A percentile compares a stretch with the other conserved stretches of the same genome.
These are phyloP conservation scores for Phyllosticta citrichinensis DNA, from an alignment of 2,329 filamentous ascomycete genomes.

Conservation along the genomic window DNA sequence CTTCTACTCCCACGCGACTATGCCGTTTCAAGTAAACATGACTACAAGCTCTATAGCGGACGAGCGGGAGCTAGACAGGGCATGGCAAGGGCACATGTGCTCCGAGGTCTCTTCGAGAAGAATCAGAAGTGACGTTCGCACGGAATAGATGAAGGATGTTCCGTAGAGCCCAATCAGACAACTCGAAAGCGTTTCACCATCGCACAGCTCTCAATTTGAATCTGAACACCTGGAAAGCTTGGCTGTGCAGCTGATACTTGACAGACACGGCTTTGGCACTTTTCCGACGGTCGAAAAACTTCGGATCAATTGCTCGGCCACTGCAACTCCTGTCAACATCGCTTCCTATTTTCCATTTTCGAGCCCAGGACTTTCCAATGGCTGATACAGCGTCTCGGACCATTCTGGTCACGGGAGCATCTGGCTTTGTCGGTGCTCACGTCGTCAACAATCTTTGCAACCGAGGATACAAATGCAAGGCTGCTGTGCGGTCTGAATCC, in stretches of 20 bases:
- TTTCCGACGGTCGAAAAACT: neutral
- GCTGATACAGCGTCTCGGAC: neutral
- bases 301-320: neutral
- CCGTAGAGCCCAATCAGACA: neutral
- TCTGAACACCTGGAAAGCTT: neutral
- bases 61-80: neutral
- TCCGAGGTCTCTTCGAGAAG: neutral
- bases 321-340: too few species aligned
- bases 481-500: conserved; percentile 11
- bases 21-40: neutral
- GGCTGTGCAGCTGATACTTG: neutral
- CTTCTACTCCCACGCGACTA: neutral
- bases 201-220: neutral
- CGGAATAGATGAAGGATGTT: neutral
- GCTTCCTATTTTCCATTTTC: neutral
- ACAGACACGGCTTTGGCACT: neutral
- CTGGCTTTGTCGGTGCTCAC: conserved; percentile 18
- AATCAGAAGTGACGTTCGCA: neutral
- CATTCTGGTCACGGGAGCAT: conserved; percentile 18
- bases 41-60: neutral
- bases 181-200: neutral
- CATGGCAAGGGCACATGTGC: neutral
- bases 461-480: conserved; percentile 13
- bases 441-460: conserved; percentile 15
- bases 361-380: neutral